phyloP scores from a whole-genome alignment of 1,284 basidiomycete genomes.

The Gymnopus androsaceus region DNA sequence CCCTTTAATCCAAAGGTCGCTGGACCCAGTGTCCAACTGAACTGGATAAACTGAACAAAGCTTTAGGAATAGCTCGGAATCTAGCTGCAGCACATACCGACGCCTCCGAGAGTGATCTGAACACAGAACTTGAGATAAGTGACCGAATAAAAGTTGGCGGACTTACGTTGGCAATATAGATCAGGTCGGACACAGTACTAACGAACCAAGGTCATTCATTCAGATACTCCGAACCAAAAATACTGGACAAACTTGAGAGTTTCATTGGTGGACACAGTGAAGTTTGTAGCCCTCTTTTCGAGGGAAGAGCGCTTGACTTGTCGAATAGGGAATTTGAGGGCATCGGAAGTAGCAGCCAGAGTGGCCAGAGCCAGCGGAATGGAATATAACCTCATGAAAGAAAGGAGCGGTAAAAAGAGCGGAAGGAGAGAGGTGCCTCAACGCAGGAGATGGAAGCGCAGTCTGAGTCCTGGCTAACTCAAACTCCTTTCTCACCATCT shows the following conservation, averaged over 20 bases:
- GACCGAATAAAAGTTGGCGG: background rate
- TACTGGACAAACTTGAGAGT: constrained; percentile 42
- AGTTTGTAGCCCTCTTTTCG: constrained; percentile 33
- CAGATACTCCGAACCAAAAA: background rate
- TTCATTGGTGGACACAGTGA: constrained; percentile 29
- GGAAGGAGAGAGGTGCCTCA: too few species aligned
- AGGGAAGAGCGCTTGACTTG: constrained; percentile 36
- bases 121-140: background rate
- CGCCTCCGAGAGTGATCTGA: constrained; percentile 65
- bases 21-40: constrained; percentile 81
- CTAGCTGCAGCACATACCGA: constrained; percentile 45
- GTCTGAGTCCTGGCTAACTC: background rate
- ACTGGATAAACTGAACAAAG: constrained; percentile 55
- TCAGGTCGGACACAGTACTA: constrained; percentile 67
- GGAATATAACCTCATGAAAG: constrained; percentile 34
- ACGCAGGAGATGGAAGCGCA: constrained; percentile 12
- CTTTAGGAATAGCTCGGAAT: background rate
- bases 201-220: background rate
- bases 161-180: constrained; percentile 75
- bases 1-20: constrained; percentile 76
- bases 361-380: constrained; percentile 32
- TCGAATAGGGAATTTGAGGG: constrained; percentile 41
- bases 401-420: constrained; percentile 16
- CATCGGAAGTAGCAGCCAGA: constrained; percentile 33
- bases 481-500: too few species aligned